These are phyloP conservation scores for Debaryomyces fabryi DNA, from an alignment of 1,139 yeast species.

Conservation along the genomic window DNA sequence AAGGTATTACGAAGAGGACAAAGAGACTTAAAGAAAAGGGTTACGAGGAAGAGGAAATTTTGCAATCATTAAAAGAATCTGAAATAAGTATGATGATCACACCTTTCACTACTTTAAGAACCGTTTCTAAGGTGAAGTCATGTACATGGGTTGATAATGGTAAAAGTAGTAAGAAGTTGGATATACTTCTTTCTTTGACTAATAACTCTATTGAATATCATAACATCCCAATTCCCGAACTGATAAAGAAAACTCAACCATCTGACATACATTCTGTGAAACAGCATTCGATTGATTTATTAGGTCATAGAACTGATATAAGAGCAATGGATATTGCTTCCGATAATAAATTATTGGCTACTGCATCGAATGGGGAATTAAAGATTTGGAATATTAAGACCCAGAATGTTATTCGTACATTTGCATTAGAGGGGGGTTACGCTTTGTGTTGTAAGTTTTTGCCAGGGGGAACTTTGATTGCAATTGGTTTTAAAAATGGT, in stretches of 20 bases:
- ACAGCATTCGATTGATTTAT: conserved; percentile 62
- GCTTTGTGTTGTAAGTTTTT: conserved; percentile 79
- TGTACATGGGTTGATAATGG: conserved; percentile 54
- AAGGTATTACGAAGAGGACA: conserved; percentile 77
- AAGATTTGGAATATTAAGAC: conserved; percentile 88
- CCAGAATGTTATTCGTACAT: conserved; percentile 76
- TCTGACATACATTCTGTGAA: conserved; percentile 35
- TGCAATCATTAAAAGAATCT: conserved; percentile 53
- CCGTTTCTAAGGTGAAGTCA: conserved; percentile 57
- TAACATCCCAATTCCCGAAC: conserved; percentile 52
- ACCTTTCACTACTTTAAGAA: conserved; percentile 63
- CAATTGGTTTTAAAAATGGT: conserved; percentile 91
- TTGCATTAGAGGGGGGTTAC: conserved; percentile 75
- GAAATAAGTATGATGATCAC: conserved; percentile 62
- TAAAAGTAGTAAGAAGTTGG: conserved; percentile 44
- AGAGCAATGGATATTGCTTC: conserved; percentile 81
- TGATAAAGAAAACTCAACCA: conserved; percentile 48
- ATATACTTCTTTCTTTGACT: conserved; percentile 63
- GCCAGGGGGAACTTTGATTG: conserved; percentile 89
- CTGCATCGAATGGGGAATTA: conserved; percentile 87
- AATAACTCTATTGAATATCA: conserved; percentile 79
- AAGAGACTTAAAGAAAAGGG: conserved; percentile 77
- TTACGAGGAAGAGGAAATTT: conserved; percentile 62
- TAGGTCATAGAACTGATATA: conserved; percentile 90
- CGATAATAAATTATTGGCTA: conserved; percentile 78